A percentile compares a stretch with the other conserved stretches of the same genome.
phyloP scores from a whole-genome alignment of 768 basidiomycete genomes.

The Boletellus sp. region DNA sequence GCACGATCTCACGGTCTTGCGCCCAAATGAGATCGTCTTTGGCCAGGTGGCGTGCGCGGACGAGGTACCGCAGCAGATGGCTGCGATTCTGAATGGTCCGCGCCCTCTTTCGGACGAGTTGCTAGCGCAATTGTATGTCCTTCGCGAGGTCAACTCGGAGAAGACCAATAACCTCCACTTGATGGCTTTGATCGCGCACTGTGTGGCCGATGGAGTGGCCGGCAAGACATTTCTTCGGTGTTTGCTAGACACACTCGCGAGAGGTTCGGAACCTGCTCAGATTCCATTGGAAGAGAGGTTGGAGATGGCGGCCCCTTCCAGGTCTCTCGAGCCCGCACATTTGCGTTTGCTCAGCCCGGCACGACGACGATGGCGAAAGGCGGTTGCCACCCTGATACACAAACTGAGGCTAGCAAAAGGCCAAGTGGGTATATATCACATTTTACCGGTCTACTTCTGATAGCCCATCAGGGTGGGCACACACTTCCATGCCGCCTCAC shows the following conservation, averaged over 20 bases:
- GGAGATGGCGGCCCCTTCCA: conserved; percentile 37
- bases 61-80: conserved; percentile 32
- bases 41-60: conserved; percentile 29
- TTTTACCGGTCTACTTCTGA: too few relatives aligned
- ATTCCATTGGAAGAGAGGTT: conserved; percentile 38
- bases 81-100: conserved; percentile 33
- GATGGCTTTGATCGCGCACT: conserved; percentile 43
- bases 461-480: too few relatives aligned
- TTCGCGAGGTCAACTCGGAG: conserved; percentile 34
- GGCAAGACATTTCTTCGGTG: conserved; percentile 40
- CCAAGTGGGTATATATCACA: conserved; percentile 29
- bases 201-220: conserved; percentile 48
- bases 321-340: conserved; percentile 35
- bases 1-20: conserved; percentile 28
- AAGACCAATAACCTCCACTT: conserved; percentile 37
- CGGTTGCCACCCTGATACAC: conserved; percentile 38
- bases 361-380: conserved; percentile 43
- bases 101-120: conserved; percentile 39
- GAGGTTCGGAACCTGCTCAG: conserved; percentile 9
- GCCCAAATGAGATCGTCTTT: conserved; percentile 39
- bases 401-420: conserved; percentile 31
- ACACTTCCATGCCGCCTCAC: too few relatives aligned
- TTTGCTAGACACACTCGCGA: conserved; percentile 42
- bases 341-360: conserved; percentile 30
- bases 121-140: conserved; percentile 41